Conservation (phyloP, 176 grass and related monocot genomes). For the Leersia perrieri region DNA sequence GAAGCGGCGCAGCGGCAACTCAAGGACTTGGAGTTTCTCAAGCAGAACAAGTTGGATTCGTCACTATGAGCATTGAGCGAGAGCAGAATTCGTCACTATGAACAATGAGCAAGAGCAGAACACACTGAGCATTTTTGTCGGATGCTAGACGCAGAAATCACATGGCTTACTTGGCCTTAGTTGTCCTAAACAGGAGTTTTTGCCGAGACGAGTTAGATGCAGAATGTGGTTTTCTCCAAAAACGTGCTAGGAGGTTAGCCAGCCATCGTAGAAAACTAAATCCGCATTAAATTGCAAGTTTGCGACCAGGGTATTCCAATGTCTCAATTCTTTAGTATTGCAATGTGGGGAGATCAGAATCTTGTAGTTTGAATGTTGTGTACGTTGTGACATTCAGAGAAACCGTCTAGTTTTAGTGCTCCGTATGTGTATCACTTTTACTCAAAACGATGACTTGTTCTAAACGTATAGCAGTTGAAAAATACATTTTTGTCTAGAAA, state of each 20-base stretch:
- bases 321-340: too few relatives aligned
- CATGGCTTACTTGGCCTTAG: neutral
- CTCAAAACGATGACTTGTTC: too few relatives aligned
- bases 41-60: conserved; percentile 56
- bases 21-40: conserved; percentile 82
- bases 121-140: neutral
- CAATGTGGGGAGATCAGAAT: too few relatives aligned
- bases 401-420: too few relatives aligned
- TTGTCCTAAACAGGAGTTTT: neutral
- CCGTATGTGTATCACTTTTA: too few relatives aligned
- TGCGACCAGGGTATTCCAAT: too few relatives aligned
- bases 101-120: neutral
- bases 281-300: neutral
- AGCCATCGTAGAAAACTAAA: neutral
- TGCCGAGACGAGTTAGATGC: neutral
- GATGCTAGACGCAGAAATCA: neutral
- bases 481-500: too few relatives aligned
- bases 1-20: conserved; percentile 65
- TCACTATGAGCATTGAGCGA: neutral
- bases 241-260: neutral
- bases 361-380: too few relatives aligned
- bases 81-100: conserved; percentile 25
- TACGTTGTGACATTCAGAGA: too few relatives aligned
- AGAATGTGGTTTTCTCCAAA: neutral
- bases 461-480: too few relatives aligned